phyloP scores from a whole-genome alignment of 2,329 filamentous ascomycete genomes.

The Ceratocystis diversiconidia region DNA sequence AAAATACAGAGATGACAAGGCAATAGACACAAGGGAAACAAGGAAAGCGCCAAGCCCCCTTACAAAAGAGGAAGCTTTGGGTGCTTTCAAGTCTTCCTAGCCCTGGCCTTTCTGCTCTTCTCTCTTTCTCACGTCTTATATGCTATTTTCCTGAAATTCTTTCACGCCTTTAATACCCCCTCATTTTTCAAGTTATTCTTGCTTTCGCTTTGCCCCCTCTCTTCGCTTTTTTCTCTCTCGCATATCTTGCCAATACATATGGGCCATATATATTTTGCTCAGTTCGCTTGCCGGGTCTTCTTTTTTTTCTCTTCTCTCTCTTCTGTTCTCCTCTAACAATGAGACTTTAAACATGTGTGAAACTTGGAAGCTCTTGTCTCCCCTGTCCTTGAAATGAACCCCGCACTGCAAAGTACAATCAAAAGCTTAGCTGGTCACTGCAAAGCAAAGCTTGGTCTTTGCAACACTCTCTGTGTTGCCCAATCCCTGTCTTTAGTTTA shows the following conservation, averaged over 20 bases:
- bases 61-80: not conserved
- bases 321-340: not conserved
- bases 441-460: too few relatives aligned
- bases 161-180: constrained; percentile 15
- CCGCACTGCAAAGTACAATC: not conserved
- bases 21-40: not conserved
- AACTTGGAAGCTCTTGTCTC: not conserved
- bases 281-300: not conserved
- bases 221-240: not conserved
- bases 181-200: constrained; percentile 4
- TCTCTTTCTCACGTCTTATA: not conserved
- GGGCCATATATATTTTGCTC: not conserved
- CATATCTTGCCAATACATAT: not conserved
- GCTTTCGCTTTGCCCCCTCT: not conserved
- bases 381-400: not conserved
- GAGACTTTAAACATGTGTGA: not conserved
- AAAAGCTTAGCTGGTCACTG: not conserved
- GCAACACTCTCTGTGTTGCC: too few relatives aligned
- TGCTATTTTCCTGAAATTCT: constrained; percentile 1
- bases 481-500: too few relatives aligned
- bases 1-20: not conserved
- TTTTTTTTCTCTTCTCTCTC: not conserved
- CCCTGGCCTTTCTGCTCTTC: not conserved
- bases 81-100: not conserved
- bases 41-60: not conserved